Evolutionary conservation across 768 basidiomycete genomes (phyloP).

Genomic region (Macrolepiota dolichaula): DNA sequence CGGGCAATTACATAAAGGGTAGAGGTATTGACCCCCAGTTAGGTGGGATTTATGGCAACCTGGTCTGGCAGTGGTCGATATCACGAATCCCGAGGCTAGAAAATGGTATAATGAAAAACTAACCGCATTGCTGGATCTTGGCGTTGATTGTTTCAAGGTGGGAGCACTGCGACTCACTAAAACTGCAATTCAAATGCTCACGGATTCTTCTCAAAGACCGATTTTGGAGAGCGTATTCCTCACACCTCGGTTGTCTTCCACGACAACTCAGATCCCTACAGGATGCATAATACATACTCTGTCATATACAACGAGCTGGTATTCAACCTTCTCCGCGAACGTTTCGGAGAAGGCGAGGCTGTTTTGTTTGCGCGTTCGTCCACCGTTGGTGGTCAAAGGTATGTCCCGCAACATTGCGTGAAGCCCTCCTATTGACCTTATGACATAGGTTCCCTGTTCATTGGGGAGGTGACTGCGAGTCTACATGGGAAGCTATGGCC

Average conservation of each 20-base stretch:
- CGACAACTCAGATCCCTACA: constrained; percentile 65
- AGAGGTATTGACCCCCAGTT: not conserved
- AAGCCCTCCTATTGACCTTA: not conserved
- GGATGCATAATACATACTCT: constrained; percentile 72
- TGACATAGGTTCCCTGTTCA: constrained; percentile 40
- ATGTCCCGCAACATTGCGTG: not conserved
- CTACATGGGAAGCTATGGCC: constrained; percentile 76
- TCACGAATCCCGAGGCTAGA: constrained; percentile 51
- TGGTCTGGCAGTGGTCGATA: constrained; percentile 58
- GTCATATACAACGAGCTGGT: constrained; percentile 70
- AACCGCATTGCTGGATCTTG: constrained; percentile 47
- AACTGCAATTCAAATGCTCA: not conserved
- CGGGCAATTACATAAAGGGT: not conserved
- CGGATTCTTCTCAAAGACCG: constrained; percentile 40
- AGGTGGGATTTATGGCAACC: constrained; percentile 30
- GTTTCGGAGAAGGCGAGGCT: constrained; percentile 62
- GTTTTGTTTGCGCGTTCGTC: constrained; percentile 69
- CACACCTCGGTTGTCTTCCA: constrained; percentile 60
- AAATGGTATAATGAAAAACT: constrained; percentile 55
- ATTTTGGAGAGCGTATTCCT: constrained; percentile 77
- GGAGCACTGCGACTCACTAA: not conserved
- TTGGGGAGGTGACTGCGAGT: constrained; percentile 77
- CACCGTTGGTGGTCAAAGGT: constrained; percentile 69
- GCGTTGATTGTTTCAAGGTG: constrained; percentile 61
- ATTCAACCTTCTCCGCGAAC: constrained; percentile 53